A percentile compares a stretch with the other conserved stretches of the same genome.
phyloP scores from a whole-genome alignment of 768 basidiomycete genomes.

The Russula foetens region DNA sequence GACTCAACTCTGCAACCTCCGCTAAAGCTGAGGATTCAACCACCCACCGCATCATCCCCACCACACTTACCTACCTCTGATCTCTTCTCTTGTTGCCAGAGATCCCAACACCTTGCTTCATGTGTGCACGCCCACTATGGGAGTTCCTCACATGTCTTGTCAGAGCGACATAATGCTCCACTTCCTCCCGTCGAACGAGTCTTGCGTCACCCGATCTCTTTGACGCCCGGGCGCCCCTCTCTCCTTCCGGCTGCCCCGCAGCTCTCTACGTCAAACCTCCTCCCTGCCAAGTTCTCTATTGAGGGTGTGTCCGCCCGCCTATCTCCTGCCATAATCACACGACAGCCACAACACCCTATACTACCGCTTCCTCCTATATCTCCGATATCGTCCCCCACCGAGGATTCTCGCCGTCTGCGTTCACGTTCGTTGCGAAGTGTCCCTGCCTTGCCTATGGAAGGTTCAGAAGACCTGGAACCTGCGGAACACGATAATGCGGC shows the following conservation, averaged over 20 bases:
- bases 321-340: slow-evolving; percentile 20
- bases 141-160: background rate
- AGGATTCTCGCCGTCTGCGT: slow-evolving; percentile 3
- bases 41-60: background rate
- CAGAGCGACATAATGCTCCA: background rate
- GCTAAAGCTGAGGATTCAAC: background rate
- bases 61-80: background rate
- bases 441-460: slow-evolving; percentile 24
- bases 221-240: slow-evolving; percentile 1
- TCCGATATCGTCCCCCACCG: background rate
- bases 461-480: slow-evolving; percentile 28
- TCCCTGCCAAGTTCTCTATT: slow-evolving; percentile 14
- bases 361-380: slow-evolving; percentile 18
- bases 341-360: slow-evolving; percentile 19
- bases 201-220: slow-evolving; percentile 2
- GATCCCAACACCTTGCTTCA: background rate
- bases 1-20: background rate
- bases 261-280: background rate
- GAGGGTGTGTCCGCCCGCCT: slow-evolving; percentile 16
- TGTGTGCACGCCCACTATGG: background rate
- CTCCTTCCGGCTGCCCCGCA: background rate
- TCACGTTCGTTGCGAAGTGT: slow-evolving; percentile 17
- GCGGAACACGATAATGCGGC: slow-evolving; percentile 33
- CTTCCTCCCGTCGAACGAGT: background rate
- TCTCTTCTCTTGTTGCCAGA: background rate